Conservation (phyloP, 495 filamentous ascomycete species). For the Penicillium soppii region DNA sequence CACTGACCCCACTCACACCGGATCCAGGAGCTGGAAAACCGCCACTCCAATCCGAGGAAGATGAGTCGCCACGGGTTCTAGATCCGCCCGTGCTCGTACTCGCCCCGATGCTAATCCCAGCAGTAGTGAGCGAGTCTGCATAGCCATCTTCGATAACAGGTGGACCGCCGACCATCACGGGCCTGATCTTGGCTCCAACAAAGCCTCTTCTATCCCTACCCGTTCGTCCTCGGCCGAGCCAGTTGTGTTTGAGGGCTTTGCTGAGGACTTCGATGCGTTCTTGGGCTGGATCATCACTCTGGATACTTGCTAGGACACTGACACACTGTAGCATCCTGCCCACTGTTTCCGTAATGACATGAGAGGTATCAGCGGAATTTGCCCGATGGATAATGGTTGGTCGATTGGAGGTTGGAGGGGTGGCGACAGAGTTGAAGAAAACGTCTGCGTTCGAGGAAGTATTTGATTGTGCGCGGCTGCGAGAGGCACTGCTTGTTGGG, state of each 20-base stretch:
- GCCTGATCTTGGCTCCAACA: constrained; percentile 64
- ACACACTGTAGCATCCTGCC: constrained; percentile 97
- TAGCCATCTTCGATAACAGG: constrained; percentile 25
- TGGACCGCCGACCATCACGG: constrained; percentile 32
- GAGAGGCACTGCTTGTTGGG: constrained; percentile 42
- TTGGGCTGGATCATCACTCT: constrained; percentile 69
- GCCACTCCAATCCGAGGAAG: constrained; percentile 30
- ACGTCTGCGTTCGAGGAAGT: constrained; percentile 62
- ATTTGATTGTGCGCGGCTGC: constrained; percentile 81
- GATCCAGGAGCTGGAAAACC: constrained; percentile 7
- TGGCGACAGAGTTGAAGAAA: constrained; percentile 54
- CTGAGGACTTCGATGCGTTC: constrained; percentile 78
- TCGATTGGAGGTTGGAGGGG: constrained; percentile 38
- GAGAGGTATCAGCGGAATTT: constrained; percentile 61
- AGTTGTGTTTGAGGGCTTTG: constrained; percentile 89
- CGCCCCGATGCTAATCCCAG: constrained; percentile 26
- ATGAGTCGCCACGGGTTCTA: constrained; percentile 22
- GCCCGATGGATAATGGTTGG: constrained; percentile 42
- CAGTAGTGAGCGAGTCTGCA: constrained; percentile 25
- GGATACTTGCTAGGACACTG: constrained; percentile 78
- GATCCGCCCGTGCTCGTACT: constrained; percentile 26
- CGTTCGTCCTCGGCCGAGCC: constrained; percentile 87
- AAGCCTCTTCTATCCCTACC: constrained; percentile 87
- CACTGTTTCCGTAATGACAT: constrained; percentile 85
- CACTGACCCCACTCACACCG: constrained; percentile 25